Evolutionary conservation across 2,329 filamentous ascomycete species (phyloP), one percentile per base, ranked within the genome.

Genomic region (Cladosporium oxysporum): DNA sequence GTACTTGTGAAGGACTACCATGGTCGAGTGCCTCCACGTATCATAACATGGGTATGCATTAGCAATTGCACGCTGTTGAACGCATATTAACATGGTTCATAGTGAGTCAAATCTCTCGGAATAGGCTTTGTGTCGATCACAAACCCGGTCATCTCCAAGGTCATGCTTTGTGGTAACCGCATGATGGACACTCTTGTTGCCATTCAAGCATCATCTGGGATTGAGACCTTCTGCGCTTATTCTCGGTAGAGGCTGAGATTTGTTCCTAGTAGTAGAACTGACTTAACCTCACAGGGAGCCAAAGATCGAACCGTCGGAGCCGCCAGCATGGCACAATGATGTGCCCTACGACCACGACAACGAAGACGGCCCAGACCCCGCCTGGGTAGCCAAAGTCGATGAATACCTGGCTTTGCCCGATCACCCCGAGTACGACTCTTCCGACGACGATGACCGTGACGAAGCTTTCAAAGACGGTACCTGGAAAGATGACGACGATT

Each of bases 1-100:
- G 64, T 67, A 2, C 58, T 74, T 14, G 76, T 73, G 47, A 85
- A 72, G 11, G 81, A 6, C 28, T 33, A 79, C 47, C 1, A 28
- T 5, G 33, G 47, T 16, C 21, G 53, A 16, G 26, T 29, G 7
- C 62, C 62, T 28, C 62, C 47, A n/a, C 62, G 62, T n/a, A 44
- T 64, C n/a, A 37, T 4, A 6, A 35, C 31, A 18, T n/a, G 18
- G 18, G 41, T 47, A 47, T 47, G 41, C 41, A 47, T 21, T 3
- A 47, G 7, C 8, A 5, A n/a, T 47, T 21, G 41, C 0, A 21
- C 10, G 3, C 4, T 47, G 8, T 11, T 16, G 41, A 18, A 44
- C n/a, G 8, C 41, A 21, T 44, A 21, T 21, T 44, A 11, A 44
- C 4, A 2, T 44, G 18, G 18, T 44, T 44, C 18, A 8, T 14